Conservation (phyloP, 148 eudicot species). For the Euryodendron excelsum region DNA sequence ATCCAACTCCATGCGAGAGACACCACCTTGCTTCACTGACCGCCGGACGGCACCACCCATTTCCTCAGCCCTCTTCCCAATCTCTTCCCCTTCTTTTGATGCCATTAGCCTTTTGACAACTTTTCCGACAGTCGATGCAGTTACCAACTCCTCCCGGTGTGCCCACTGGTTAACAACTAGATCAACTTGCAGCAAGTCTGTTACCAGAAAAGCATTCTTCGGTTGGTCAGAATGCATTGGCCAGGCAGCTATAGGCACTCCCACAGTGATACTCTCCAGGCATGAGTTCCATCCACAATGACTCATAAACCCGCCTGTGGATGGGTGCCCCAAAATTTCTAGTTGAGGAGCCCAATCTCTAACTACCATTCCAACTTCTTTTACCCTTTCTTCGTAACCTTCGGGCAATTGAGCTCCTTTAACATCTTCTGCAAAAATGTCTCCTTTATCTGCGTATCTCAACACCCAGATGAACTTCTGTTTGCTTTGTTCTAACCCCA, state of each 20-base stretch:
- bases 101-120: conserved; percentile 7
- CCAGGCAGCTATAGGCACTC: conserved; percentile 12
- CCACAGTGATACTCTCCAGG: neutral
- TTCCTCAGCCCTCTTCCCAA: conserved; percentile 14
- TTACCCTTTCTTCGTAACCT: conserved; percentile 12
- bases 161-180: neutral
- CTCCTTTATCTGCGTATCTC: conserved; percentile 1
- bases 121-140: neutral
- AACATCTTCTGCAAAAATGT: neutral
- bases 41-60: neutral
- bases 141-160: neutral
- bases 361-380: conserved; percentile 4
- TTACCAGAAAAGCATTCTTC: neutral
- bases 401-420: neutral
- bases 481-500: neutral
- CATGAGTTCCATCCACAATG: conserved; percentile 19
- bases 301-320: conserved; percentile 9
- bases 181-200: neutral
- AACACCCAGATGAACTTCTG: conserved; percentile 18
- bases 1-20: conserved; percentile 18
- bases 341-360: conserved; percentile 17
- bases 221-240: conserved; percentile 21
- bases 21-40: conserved; percentile 16
- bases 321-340: conserved; percentile 10
- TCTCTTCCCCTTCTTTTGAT: conserved; percentile 16